These are phyloP conservation scores for Tetragonia tetragonoides DNA, from an alignment of 148 eudicot genomes.

Conservation along the genomic window DNA sequence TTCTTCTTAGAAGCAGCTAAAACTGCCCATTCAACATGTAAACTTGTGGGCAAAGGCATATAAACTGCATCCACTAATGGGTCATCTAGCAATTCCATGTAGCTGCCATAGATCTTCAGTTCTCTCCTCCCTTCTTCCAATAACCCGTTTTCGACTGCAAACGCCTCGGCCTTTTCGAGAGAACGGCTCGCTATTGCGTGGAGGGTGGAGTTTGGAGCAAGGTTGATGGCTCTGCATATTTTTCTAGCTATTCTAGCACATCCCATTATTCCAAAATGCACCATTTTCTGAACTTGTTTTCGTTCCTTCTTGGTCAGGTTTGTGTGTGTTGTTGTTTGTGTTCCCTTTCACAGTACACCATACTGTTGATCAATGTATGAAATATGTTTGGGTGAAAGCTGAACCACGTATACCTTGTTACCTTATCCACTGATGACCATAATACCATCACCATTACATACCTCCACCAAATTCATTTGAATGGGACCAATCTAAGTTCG, in stretches of 20 bases:
- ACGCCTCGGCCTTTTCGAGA: slow-evolving; percentile 40
- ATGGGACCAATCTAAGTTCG: too few species aligned
- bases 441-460: too few species aligned
- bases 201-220: slow-evolving; percentile 45
- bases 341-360: neutral
- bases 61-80: slow-evolving; percentile 52
- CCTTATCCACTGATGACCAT: too few species aligned
- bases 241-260: slow-evolving; percentile 53
- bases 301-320: neutral
- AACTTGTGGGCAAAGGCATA: slow-evolving; percentile 53
- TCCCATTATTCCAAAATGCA: slow-evolving; percentile 25
- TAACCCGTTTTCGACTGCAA: slow-evolving; percentile 29
- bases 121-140: neutral
- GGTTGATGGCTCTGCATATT: slow-evolving; percentile 43
- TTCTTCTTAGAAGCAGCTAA: slow-evolving; percentile 53
- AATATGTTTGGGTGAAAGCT: too few species aligned
- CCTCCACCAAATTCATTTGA: too few species aligned
- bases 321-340: neutral
- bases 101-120: slow-evolving; percentile 43
- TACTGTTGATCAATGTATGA: too few species aligned
- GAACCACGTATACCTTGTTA: too few species aligned
- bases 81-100: slow-evolving; percentile 49
- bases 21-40: slow-evolving; percentile 47
- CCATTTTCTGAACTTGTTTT: neutral
- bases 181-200: slow-evolving; percentile 51